phyloP scores from a whole-genome alignment of 257 asterid genomes.

The Euphrasia confusa region DNA sequence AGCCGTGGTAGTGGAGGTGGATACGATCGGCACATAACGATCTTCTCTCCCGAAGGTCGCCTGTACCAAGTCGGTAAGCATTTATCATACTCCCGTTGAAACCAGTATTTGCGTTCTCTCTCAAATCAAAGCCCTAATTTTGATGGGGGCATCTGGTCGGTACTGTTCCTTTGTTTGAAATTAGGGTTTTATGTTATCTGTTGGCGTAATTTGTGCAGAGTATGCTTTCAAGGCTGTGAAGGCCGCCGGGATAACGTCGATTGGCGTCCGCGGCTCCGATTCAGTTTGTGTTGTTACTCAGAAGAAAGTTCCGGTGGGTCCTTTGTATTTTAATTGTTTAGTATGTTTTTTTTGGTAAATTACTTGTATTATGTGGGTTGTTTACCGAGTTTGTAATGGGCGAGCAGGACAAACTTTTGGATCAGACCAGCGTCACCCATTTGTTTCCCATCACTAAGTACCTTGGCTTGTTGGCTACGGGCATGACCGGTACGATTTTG shows the following conservation, averaged over 20 bases:
- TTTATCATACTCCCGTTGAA: background rate
- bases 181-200: conserved; percentile 27
- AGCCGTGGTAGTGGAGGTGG: conserved; percentile 99
- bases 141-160: background rate
- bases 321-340: background rate
- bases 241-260: conserved; percentile 90
- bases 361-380: conserved; percentile 7
- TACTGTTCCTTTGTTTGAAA: conserved; percentile 8
- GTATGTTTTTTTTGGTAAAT: background rate
- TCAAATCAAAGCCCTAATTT: conserved; percentile 1
- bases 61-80: conserved; percentile 90
- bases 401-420: conserved; percentile 94
- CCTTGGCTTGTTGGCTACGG: conserved; percentile 90
- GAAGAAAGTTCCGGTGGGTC: conserved; percentile 95
- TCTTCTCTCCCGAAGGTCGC: conserved; percentile 99
- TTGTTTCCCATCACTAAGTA: conserved; percentile 76
- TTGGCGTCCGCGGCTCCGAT: conserved; percentile 91
- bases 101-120: background rate
- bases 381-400: conserved; percentile 19
- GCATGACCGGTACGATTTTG: conserved; percentile 68
- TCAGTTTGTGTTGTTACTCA: conserved; percentile 98
- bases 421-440: conserved; percentile 91
- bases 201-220: conserved; percentile 32
- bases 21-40: conserved; percentile 98
- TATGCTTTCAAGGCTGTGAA: conserved; percentile 86